Percentiles rank a stretch among this genome's conserved stretches.
phyloP scores from a whole-genome alignment of 306 rosid genomes.

The Bauhinia variegata region DNA sequence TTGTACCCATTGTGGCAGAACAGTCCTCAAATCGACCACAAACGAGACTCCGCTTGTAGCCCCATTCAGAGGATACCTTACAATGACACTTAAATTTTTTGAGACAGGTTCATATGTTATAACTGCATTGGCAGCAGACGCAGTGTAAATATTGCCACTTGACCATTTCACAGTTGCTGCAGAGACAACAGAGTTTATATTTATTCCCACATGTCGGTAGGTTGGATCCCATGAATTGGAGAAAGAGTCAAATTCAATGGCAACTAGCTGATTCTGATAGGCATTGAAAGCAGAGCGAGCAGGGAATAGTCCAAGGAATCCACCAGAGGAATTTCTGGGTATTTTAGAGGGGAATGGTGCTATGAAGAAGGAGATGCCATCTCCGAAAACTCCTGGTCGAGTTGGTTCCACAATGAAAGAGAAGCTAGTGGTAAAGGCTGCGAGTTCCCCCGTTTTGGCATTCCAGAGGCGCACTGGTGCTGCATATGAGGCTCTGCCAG shows the following conservation, averaged over 20 bases:
- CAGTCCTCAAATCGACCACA: slow-evolving; percentile 40
- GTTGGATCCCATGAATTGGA: slow-evolving; percentile 40
- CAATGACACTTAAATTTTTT: slow-evolving; percentile 27
- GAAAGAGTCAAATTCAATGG: slow-evolving; percentile 47
- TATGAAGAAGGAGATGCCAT: slow-evolving; percentile 47
- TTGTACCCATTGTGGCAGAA: slow-evolving; percentile 54
- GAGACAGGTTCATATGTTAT: slow-evolving; percentile 37
- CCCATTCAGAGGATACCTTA: slow-evolving; percentile 3
- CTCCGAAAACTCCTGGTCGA: not conserved
- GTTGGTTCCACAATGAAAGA: slow-evolving; percentile 20
- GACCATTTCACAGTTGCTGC: slow-evolving; percentile 19
- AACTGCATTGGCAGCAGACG: slow-evolving; percentile 17
- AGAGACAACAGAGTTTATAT: slow-evolving; percentile 41
- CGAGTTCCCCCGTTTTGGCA: slow-evolving; percentile 13
- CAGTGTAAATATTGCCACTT: not conserved
- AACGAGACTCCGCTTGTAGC: slow-evolving; percentile 9
- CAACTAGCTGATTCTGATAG: slow-evolving; percentile 39
- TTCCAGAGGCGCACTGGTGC: slow-evolving; percentile 48
- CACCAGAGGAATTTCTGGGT: slow-evolving; percentile 38
- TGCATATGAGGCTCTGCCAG: slow-evolving; percentile 47
- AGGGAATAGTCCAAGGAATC: slow-evolving; percentile 46
- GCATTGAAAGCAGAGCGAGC: slow-evolving; percentile 31
- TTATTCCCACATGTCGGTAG: slow-evolving; percentile 45
- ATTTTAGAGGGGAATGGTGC: slow-evolving; percentile 24
- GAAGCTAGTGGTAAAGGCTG: slow-evolving; percentile 34